Conservation (phyloP, 2,329 filamentous ascomycete genomes). For the Colletotrichum eremochloae region DNA sequence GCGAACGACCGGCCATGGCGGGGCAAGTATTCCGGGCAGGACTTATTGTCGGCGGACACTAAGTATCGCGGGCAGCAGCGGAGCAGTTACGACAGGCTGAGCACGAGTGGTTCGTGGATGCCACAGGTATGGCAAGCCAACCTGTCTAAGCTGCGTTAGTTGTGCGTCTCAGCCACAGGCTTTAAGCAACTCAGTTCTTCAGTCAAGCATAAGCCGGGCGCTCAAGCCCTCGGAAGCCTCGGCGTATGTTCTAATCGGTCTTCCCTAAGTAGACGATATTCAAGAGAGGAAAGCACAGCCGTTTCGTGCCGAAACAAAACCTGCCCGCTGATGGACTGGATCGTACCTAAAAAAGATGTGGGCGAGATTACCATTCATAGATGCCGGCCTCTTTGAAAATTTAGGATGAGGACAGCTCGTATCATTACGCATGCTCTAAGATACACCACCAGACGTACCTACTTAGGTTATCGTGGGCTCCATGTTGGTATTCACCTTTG, state of each 20-base stretch:
- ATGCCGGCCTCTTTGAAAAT: neutral
- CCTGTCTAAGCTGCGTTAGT: neutral
- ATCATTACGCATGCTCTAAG: neutral
- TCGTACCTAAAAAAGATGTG: neutral
- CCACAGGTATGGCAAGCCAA: constrained; percentile 41
- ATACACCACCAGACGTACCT: neutral
- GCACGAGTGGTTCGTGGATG: constrained; percentile 54
- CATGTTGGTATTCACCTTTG: neutral
- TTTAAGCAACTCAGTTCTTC: neutral
- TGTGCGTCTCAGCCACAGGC: neutral
- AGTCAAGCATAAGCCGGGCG: neutral
- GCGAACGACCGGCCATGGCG: constrained; percentile 47
- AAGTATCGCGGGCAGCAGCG: constrained; percentile 35
- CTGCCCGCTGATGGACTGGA: neutral
- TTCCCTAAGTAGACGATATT: neutral
- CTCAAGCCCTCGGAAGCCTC: neutral
- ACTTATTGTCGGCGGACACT: constrained; percentile 25
- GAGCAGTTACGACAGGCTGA: constrained; percentile 47
- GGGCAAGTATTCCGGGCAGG: constrained; percentile 45
- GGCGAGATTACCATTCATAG: neutral
- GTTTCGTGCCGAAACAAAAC: constrained; percentile 22
- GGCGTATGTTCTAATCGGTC: neutral
- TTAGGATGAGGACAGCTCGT: neutral
- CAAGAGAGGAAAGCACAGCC: neutral
- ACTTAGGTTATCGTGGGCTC: neutral